Conservation (phyloP, 2,329 filamentous ascomycete species). For the Ascochyta pisi region DNA sequence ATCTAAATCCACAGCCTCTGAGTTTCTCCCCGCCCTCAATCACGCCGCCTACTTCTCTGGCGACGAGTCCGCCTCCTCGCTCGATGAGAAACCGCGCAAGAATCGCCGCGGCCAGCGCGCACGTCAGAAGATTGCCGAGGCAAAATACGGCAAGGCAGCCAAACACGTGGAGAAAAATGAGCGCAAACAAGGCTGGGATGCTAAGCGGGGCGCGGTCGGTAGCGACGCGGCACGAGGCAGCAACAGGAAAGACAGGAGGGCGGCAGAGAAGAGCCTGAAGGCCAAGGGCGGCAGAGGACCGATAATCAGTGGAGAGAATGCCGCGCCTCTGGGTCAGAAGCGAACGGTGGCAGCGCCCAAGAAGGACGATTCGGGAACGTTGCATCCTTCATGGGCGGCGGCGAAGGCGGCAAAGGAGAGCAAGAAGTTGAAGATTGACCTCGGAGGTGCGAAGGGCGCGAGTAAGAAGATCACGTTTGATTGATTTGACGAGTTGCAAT, state of each 20-base stretch:
- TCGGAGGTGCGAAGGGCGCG: slow-evolving; percentile 21
- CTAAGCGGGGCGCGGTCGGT: slow-evolving; percentile 61
- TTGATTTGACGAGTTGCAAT: slow-evolving; percentile 37
- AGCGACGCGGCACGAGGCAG: slow-evolving; percentile 29
- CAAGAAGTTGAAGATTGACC: slow-evolving; percentile 52
- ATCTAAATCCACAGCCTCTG: slow-evolving; percentile 53
- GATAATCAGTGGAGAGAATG: slow-evolving; percentile 43
- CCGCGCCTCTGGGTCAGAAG: slow-evolving; percentile 33
- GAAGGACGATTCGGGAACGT: slow-evolving; percentile 58
- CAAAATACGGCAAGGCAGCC: slow-evolving; percentile 76
- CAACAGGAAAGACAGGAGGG: slow-evolving; percentile 30
- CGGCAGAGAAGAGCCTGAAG: slow-evolving; percentile 23
- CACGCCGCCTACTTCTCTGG: slow-evolving; percentile 80
- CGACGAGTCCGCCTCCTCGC: slow-evolving; percentile 72
- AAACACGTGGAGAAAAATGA: slow-evolving; percentile 65
- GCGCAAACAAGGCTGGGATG: slow-evolving; percentile 64
- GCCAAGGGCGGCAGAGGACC: slow-evolving; percentile 33
- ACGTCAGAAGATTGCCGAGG: slow-evolving; percentile 80
- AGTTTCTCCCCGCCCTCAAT: slow-evolving; percentile 77
- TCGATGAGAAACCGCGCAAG: slow-evolving; percentile 65
- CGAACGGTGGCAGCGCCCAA: slow-evolving; percentile 51
- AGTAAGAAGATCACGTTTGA: slow-evolving; percentile 71
- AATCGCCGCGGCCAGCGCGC: slow-evolving; percentile 79
- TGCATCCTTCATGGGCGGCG: slow-evolving; percentile 72
- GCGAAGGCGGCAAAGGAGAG: slow-evolving; percentile 66